Evolutionary conservation across 1,284 basidiomycete species (phyloP).

Genomic region (Cutaneotrichosporon daszewskae): DNA sequence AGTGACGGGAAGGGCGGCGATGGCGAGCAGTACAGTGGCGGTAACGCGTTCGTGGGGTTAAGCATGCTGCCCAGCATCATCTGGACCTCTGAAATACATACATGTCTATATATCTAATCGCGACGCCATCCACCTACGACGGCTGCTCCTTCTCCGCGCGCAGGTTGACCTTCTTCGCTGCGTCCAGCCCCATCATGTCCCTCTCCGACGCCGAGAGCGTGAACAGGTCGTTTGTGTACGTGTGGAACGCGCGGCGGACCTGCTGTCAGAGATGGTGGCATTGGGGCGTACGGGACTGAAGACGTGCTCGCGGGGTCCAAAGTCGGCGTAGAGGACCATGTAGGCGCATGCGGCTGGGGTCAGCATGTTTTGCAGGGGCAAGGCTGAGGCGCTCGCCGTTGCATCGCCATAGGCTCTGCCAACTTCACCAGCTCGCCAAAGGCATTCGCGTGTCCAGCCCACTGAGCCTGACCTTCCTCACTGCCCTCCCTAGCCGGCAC

Average conservation of each 20-base stretch:
- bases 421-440: background rate
- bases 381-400: background rate
- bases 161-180: background rate
- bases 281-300: constrained; percentile 39
- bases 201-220: constrained; percentile 30
- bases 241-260: constrained; percentile 27
- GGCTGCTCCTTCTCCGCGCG: background rate
- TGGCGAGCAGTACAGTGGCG: no score
- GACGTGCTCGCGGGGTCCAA: constrained; percentile 42
- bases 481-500: background rate
- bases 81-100: background rate
- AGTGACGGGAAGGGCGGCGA: no score
- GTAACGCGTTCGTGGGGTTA: no score
- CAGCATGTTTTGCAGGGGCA: background rate
- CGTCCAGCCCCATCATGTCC: constrained; percentile 19
- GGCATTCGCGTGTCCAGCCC: background rate
- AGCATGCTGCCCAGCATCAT: no score
- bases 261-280: no score
- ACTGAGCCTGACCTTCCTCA: background rate
- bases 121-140: background rate
- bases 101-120: background rate
- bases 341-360: constrained; percentile 34
- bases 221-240: constrained; percentile 22
- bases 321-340: constrained; percentile 43
- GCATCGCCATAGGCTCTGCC: background rate